A percentile compares a stretch with the other conserved stretches of the same genome.
These are phyloP conservation scores for Pyrrhoderma noxium DNA, from an alignment of 1,284 basidiomycete genomes.

Conservation along the genomic window DNA sequence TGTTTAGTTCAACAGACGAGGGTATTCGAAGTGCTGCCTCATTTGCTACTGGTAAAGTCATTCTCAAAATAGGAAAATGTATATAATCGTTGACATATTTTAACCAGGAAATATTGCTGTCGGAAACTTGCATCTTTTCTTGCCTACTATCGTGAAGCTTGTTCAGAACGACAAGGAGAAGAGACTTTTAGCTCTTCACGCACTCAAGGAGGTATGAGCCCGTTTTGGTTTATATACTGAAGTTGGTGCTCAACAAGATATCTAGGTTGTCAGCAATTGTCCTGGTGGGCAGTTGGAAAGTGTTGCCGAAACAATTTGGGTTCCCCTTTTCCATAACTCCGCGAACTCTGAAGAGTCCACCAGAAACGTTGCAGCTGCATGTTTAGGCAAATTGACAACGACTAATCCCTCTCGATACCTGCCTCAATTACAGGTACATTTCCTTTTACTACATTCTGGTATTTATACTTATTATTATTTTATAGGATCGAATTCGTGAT, in stretches of 20 bases:
- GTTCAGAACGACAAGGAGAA: constrained; percentile 74
- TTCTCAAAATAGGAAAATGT: constrained; percentile 1
- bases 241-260: not conserved
- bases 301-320: constrained; percentile 86
- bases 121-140: constrained; percentile 78
- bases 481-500: constrained; percentile 60
- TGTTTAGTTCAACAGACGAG: constrained; percentile 73
- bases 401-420: constrained; percentile 86
- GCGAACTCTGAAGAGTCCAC: constrained; percentile 84
- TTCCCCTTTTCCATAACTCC: constrained; percentile 81
- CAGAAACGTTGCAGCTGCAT: constrained; percentile 92
- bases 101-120: constrained; percentile 84
- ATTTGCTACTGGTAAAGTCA: constrained; percentile 72
- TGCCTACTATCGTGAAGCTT: constrained; percentile 80
- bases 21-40: constrained; percentile 84
- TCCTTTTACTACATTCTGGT: constrained; percentile 26
- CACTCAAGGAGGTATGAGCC: constrained; percentile 81
- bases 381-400: constrained; percentile 90
- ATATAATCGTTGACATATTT: constrained; percentile 18
- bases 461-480: not conserved
- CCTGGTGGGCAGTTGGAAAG: constrained; percentile 75
- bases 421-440: constrained; percentile 75
- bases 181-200: constrained; percentile 80
- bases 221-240: not conserved
- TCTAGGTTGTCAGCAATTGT: constrained; percentile 84